phyloP scores from a whole-genome alignment of 805 yeast genomes.

The Starmerella powellii region DNA sequence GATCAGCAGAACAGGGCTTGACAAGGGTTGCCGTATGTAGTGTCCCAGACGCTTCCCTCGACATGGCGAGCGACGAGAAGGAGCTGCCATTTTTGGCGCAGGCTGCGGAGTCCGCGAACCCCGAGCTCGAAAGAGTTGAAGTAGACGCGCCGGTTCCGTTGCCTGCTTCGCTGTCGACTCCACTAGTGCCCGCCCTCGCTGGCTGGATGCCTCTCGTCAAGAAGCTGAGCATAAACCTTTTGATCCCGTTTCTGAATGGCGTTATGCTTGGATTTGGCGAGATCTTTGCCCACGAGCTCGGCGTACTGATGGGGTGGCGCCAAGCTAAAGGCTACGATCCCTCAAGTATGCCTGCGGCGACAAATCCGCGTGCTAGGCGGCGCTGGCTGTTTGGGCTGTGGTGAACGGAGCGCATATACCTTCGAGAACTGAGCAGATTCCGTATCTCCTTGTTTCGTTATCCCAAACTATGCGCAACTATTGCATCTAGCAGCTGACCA shows the following conservation, averaged over 20 bases:
- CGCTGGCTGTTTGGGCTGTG: slow-evolving; percentile 17
- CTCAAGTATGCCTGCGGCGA: slow-evolving; percentile 5
- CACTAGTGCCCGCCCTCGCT: not conserved
- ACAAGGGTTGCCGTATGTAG: too few species aligned
- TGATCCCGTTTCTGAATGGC: slow-evolving; percentile 84
- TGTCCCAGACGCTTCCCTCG: too few species aligned
- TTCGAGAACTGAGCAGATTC: too few species aligned
- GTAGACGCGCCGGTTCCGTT: not conserved
- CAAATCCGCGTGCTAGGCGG: slow-evolving; percentile 17
- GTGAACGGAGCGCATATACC: too few species aligned
- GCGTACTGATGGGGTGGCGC: slow-evolving; percentile 64
- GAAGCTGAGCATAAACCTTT: slow-evolving; percentile 46
- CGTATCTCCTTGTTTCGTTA: too few species aligned
- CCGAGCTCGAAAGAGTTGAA: too few species aligned
- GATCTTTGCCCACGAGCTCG: slow-evolving; percentile 82
- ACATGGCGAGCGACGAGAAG: too few species aligned
- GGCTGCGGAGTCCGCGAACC: too few species aligned
- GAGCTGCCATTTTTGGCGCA: too few species aligned
- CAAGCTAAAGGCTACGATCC: slow-evolving; percentile 38
- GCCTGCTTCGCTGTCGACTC: not conserved
- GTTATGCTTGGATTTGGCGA: slow-evolving; percentile 95
- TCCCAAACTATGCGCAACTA: too few species aligned
- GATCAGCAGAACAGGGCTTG: too few species aligned
- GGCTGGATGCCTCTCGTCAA: slow-evolving; percentile 14
- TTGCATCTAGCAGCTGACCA: too few species aligned